These are phyloP conservation scores for Rhododendron simsii DNA, from an alignment of 148 eudicot species.

Conservation along the genomic window DNA sequence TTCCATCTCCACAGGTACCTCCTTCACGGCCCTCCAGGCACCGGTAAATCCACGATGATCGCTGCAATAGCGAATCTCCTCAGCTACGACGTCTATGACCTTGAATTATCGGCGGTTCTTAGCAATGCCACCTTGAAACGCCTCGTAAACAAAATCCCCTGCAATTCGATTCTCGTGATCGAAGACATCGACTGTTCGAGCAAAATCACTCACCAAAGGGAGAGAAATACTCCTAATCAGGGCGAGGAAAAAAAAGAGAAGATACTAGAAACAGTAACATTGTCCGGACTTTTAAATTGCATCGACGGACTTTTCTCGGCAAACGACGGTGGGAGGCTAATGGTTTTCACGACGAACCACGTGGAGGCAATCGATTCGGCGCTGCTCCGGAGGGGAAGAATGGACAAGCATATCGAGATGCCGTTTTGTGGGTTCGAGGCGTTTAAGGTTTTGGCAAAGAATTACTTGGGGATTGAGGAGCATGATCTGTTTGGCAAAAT, in stretches of 20 bases:
- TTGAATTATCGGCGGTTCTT: slow-evolving; percentile 45
- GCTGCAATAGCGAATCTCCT: slow-evolving; percentile 58
- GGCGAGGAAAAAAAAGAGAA: not conserved
- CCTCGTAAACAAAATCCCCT: slow-evolving; percentile 39
- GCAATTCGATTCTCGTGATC: slow-evolving; percentile 49
- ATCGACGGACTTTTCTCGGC: slow-evolving; percentile 59
- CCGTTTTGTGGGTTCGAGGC: slow-evolving; percentile 40
- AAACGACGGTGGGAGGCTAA: slow-evolving; percentile 43
- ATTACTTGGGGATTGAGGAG: slow-evolving; percentile 36
- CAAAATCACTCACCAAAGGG: slow-evolving; percentile 41
- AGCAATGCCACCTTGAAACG: slow-evolving; percentile 37
- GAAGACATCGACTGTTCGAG: slow-evolving; percentile 63
- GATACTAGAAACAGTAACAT: slow-evolving; percentile 22
- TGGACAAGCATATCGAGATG: slow-evolving; percentile 54
- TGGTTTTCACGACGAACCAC: slow-evolving; percentile 49
- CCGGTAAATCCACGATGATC: slow-evolving; percentile 59
- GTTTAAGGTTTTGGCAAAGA: slow-evolving; percentile 43
- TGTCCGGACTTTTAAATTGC: slow-evolving; percentile 52
- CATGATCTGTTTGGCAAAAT: slow-evolving; percentile 29
- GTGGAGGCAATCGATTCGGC: slow-evolving; percentile 52
- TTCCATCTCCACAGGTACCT: slow-evolving; percentile 9
- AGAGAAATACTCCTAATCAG: slow-evolving; percentile 6
- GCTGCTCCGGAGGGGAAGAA: slow-evolving; percentile 43
- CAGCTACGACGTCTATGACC: slow-evolving; percentile 49
- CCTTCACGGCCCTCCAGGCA: slow-evolving; percentile 58